Base-by-base conservation (phyloP, 1,284 basidiomycete species). In the Ceratobasidium sp. region DNA sequence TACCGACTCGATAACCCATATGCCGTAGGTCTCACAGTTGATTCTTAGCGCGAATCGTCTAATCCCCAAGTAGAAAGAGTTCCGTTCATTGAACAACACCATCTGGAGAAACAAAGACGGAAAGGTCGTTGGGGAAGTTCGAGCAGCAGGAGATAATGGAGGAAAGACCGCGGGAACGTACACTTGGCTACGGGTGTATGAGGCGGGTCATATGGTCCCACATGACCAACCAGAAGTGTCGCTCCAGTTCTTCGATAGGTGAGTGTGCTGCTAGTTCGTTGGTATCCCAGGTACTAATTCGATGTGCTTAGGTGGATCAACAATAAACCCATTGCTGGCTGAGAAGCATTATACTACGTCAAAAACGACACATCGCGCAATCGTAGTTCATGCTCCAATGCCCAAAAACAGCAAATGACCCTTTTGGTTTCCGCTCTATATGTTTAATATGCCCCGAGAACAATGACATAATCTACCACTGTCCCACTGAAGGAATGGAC, bases 181-280 rank as follows among this genome's bases (percentile, higher is more conserved):
- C 81, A 90, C 89, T 7, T 90, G 90, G 79, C 81, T 90, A 35
- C 86, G 89, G n/a, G 85, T 90, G 28, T 88, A 84, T 76, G 88
- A 87, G 58, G 87, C 89, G 63, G 87, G 87, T 0, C 87, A 88
- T 78, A 86, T 88, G 79, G 88, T 88, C 17, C 88, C 88, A 4
- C 56, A 71, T 31, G 65, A 67, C 15, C 65, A 67, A 20, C 65
- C 65, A 3, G 65, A 67, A 20, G 51, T 67, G 7, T 67, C 67
- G 8, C 67, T 71, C 17, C 49, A 71, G 2, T 71, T 71, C 56
- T 71, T 71, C 20, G 53, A 31, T 13, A 58, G 56, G 67, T 60
- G 26, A 71, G 67, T 45, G 23, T 26, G 15, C 13, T 35, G 11
- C 3, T 67, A 31, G 23, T 2, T 7, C 35, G 10, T 17, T 11